Evolutionary conservation across 768 basidiomycete genomes (phyloP), one percentile per base, ranked within the genome.

Genomic region (Suillus variegatus): DNA sequence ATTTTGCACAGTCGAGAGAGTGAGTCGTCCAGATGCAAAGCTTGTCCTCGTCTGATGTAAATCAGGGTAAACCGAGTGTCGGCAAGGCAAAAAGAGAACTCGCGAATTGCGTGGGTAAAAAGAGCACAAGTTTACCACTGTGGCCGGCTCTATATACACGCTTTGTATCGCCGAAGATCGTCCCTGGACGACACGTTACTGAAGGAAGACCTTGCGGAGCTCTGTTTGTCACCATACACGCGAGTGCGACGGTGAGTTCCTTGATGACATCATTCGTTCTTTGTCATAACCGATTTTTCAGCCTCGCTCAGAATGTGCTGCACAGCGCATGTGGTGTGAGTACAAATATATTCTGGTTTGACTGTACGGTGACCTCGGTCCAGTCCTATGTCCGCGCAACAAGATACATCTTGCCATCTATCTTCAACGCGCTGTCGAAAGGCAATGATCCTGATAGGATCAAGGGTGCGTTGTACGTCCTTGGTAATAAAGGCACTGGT

Each of bases 391-490:
- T 91, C 46, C 85, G 90, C 64, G 91, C 91, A 7, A 92, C 89
- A 36, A 83, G 87, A 71, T 85, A 85, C 67, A 81, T 85, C 52
- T 80, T 92, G 36, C 88, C 90, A 6, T 75, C 78, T 25, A 76
- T 91, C 55, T 87, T 89, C 70, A 80, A 83, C 65, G 86, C 89
- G 6, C 77, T 93, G 58, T 77, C 77, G 63, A 90, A 87, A 71
- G 94, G 92, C 7, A 88, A 85, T 64, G 94, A 96, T 72, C 91
- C 94, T 12, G 95, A 99, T 76, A 84, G 91, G 32, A 96, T 97
- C 88, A 99, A 99, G 79, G 97, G 97, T 9, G 94, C 94, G 20
- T 80, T 97, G 47, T 95, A 95, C 73, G 82, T 92, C 22, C 76
- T 93, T 12, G 87, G 87, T 79, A 88, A 89, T 70, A 91, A 90